Conservation (phyloP, 768 basidiomycete species). For the Kwoniella shandongensis region DNA sequence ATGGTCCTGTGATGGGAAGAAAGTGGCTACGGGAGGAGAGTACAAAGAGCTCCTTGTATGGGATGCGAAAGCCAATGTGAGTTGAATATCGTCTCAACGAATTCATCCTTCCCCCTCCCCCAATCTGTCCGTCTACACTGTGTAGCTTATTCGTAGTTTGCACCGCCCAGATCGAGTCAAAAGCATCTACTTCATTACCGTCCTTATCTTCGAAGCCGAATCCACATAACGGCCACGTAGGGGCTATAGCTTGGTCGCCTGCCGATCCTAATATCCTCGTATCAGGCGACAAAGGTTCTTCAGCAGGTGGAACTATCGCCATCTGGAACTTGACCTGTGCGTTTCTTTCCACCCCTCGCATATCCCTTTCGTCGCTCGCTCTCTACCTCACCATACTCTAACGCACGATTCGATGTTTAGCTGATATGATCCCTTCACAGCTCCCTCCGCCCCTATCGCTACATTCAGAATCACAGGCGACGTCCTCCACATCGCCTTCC, state of each 20-base stretch:
- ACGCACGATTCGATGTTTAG: too few relatives aligned
- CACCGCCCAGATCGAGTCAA: constrained; percentile 38
- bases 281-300: constrained; percentile 37
- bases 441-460: constrained; percentile 24
- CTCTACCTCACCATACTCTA: too few relatives aligned
- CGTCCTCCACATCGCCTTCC: constrained; percentile 41
- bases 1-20: constrained; percentile 40
- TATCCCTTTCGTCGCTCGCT: too few relatives aligned
- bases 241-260: constrained; percentile 43
- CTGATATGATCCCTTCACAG: constrained; percentile 8
- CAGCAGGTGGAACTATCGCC: constrained; percentile 30
- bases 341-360: constrained; percentile 6
- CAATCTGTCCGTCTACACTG: too few relatives aligned
- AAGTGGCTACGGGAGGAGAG: constrained; percentile 42
- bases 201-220: constrained; percentile 27
- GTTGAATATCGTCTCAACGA: background rate
- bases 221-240: constrained; percentile 44
- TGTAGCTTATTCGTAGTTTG: background rate
- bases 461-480: constrained; percentile 39
- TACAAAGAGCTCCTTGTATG: constrained; percentile 36
- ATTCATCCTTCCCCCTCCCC: too few relatives aligned
- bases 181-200: constrained; percentile 28
- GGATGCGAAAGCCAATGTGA: constrained; percentile 26
- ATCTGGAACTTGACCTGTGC: constrained; percentile 38
- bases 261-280: constrained; percentile 33